Conservation (phyloP, 2,329 filamentous ascomycete genomes). For the Torrubiellomyces zombiae region DNA sequence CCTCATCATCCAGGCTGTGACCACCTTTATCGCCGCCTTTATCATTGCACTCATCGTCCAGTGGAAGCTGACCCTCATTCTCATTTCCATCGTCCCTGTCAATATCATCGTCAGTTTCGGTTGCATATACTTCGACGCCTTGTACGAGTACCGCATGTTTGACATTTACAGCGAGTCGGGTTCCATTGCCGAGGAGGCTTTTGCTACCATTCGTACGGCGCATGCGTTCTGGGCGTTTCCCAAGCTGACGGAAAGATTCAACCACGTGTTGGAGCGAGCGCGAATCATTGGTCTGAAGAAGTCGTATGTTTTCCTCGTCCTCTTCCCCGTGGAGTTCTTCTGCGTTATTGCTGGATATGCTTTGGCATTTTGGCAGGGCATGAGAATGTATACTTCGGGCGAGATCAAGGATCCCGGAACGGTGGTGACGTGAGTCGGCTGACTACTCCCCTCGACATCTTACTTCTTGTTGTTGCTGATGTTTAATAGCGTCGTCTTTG, state of each 20-base stretch:
- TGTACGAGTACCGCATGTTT: slow-evolving; percentile 26
- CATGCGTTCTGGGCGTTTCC: slow-evolving; percentile 33
- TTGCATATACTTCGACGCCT: slow-evolving; percentile 21
- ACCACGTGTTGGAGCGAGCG: slow-evolving; percentile 23
- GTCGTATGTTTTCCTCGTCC: slow-evolving; percentile 22
- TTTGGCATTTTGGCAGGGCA: slow-evolving; percentile 34
- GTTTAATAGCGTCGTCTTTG: slow-evolving; percentile 24
- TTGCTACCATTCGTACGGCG: slow-evolving; percentile 30
- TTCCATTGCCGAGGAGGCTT: slow-evolving; percentile 29
- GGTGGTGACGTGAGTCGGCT: slow-evolving; percentile 25
- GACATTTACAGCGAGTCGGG: slow-evolving; percentile 24
- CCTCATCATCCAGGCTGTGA: slow-evolving; percentile 21
- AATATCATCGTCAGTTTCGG: slow-evolving; percentile 22
- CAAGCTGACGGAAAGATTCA: slow-evolving; percentile 24
- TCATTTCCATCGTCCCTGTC: slow-evolving; percentile 27
- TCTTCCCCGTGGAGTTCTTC: slow-evolving; percentile 29
- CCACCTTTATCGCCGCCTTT: slow-evolving; percentile 22
- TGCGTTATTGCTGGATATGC: slow-evolving; percentile 29
- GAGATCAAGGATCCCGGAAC: slow-evolving; percentile 27
- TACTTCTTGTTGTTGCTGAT: slow-evolving; percentile 22
- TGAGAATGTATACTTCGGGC: slow-evolving; percentile 25
- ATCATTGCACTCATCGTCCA: slow-evolving; percentile 22
- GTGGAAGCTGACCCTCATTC: slow-evolving; percentile 26
- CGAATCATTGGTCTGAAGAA: slow-evolving; percentile 23
- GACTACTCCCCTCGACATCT: slow-evolving; percentile 19